These are phyloP conservation scores for Hyaloscypha variabilis DNA, from an alignment of 495 filamentous ascomycete species.

Conservation along the genomic window DNA sequence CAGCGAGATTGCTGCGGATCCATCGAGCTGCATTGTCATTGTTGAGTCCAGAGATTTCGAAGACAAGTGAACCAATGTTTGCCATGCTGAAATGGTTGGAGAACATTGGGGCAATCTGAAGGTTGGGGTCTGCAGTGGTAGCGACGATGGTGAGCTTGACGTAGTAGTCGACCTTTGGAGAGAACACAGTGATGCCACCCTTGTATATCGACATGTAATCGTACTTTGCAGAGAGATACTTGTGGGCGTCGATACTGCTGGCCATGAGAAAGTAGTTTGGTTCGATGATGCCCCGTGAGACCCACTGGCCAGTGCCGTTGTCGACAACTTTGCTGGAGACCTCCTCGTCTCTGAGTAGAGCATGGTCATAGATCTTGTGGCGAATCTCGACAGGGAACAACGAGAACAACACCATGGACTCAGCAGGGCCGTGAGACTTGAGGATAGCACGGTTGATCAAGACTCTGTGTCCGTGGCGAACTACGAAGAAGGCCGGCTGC, in stretches of 20 bases:
- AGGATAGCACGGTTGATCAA: no score
- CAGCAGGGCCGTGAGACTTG: not conserved
- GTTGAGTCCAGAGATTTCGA: not conserved
- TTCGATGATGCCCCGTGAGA: no score
- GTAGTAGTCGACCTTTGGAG: not conserved
- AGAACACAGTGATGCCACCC: not conserved
- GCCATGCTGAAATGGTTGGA: not conserved
- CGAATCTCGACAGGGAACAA: conserved; percentile 19
- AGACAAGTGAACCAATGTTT: not conserved
- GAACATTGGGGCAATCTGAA: not conserved
- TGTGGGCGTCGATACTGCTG: not conserved
- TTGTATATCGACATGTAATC: not conserved
- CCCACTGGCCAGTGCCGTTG: not conserved
- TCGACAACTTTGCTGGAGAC: not conserved
- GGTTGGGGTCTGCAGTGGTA: not conserved
- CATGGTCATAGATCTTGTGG: conserved; percentile 7
- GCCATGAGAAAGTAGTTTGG: not conserved
- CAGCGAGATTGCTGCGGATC: not conserved
- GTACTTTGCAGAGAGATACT: not conserved
- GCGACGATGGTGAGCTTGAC: not conserved
- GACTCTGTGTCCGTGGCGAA: no score
- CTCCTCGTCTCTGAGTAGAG: not conserved
- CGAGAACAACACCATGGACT: conserved; percentile 8
- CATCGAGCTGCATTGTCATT: not conserved
- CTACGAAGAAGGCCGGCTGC: no score